phyloP scores from a whole-genome alignment of 2,329 filamentous ascomycete genomes.

The Trichoderma brevicompactum region DNA sequence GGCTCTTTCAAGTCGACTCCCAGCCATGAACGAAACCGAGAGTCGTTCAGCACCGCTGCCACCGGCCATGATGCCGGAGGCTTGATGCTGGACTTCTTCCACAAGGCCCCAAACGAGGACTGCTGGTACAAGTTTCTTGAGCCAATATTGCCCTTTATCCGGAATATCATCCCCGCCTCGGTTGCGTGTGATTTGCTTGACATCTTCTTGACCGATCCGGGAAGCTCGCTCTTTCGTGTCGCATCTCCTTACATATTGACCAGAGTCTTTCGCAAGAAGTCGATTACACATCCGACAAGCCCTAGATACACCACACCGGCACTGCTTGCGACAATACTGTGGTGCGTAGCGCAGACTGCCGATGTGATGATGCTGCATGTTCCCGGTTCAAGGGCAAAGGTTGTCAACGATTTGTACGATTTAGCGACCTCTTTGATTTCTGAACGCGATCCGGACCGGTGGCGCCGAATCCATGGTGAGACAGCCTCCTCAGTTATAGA shows the following conservation, averaged over 20 bases:
- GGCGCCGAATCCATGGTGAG: conserved; percentile 44
- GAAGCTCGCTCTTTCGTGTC: conserved; percentile 48
- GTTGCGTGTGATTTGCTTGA: conserved; percentile 54
- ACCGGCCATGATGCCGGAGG: conserved; percentile 30
- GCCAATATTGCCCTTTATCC: conserved; percentile 46
- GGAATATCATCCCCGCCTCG: conserved; percentile 45
- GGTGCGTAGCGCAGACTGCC: conserved; percentile 53
- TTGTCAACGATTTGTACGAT: conserved; percentile 46
- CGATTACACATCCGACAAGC: conserved; percentile 46
- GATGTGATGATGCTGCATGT: conserved; percentile 49
- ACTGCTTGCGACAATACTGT: conserved; percentile 53
- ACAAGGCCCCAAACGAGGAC: conserved; percentile 38
- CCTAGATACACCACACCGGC: conserved; percentile 50
- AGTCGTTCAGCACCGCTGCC: conserved; percentile 32
- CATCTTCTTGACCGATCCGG: conserved; percentile 52
- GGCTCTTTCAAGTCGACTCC: conserved; percentile 33
- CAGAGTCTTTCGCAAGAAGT: conserved; percentile 50
- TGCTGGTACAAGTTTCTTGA: conserved; percentile 49
- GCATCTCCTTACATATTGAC: conserved; percentile 55
- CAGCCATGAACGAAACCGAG: conserved; percentile 30
- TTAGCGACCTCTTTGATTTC: conserved; percentile 43
- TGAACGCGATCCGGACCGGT: conserved; percentile 44
- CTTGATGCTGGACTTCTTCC: conserved; percentile 34
- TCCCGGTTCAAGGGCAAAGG: conserved; percentile 46
- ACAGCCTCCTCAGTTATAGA: background rate